Percentiles rank a stretch among this genome's conserved stretches.
Conservation (phyloP, 192 early-diverging fungal species). For the Lobosporangium transversale region DNA sequence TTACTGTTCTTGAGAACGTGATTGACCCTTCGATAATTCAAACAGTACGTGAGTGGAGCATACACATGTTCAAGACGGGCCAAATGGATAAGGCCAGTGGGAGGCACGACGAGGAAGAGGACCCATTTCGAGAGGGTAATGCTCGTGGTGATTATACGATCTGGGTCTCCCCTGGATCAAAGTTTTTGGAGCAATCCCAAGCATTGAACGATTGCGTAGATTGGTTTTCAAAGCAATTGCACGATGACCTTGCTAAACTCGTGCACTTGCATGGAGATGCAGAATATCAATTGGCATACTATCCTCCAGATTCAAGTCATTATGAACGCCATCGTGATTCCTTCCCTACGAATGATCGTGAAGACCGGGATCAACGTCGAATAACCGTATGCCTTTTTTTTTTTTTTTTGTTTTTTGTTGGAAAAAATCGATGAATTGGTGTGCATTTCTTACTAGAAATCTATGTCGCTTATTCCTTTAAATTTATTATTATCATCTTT, state of each 20-base stretch:
- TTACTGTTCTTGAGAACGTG: slow-evolving; percentile 50
- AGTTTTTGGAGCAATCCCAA: slow-evolving; percentile 21
- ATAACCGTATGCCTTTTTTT: slow-evolving; percentile 51
- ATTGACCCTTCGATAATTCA: slow-evolving; percentile 50
- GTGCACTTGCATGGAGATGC: slow-evolving; percentile 57
- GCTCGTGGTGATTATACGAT: slow-evolving; percentile 63
- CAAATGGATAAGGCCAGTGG: slow-evolving; percentile 54
- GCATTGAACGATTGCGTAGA: slow-evolving; percentile 42
- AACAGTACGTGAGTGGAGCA: slow-evolving; percentile 44
- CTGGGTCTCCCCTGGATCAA: slow-evolving; percentile 54
- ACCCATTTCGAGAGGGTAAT: slow-evolving; percentile 58
- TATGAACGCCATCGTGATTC: slow-evolving; percentile 69
- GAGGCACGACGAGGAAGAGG: slow-evolving; percentile 51
- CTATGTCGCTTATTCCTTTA: neutral
- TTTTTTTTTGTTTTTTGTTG: neutral
- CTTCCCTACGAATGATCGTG: slow-evolving; percentile 61
- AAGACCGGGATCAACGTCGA: slow-evolving; percentile 63
- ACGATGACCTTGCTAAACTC: slow-evolving; percentile 53
- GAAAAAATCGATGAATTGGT: too few relatives aligned
- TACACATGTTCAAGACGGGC: slow-evolving; percentile 44
- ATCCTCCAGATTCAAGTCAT: slow-evolving; percentile 55
- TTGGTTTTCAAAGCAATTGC: slow-evolving; percentile 49
- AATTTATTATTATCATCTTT: slow-evolving; percentile 1
- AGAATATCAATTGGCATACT: slow-evolving; percentile 62
- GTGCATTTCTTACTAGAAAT: neutral